These are phyloP conservation scores for Aspergillus quadrilineatus DNA, from an alignment of 2,329 filamentous ascomycete genomes.

Conservation along the genomic window DNA sequence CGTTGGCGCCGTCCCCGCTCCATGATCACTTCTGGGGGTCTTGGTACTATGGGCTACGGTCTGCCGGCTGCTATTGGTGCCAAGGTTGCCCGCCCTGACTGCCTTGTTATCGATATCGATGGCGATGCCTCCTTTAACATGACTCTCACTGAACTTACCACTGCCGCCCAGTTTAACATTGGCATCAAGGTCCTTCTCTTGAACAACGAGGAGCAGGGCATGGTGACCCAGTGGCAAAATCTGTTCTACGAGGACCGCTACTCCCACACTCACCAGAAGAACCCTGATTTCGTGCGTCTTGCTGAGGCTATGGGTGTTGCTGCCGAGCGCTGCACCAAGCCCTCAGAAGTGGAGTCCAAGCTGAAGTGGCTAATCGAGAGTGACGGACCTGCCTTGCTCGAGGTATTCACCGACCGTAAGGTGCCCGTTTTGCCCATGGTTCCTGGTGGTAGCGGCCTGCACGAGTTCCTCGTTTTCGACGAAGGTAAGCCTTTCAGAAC, in stretches of 20 bases:
- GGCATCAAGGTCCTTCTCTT: slow-evolving; percentile 91
- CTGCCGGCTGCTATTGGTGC: slow-evolving; percentile 92
- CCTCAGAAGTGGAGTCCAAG: slow-evolving; percentile 72
- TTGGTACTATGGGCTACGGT: slow-evolving; percentile 95
- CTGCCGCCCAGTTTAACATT: slow-evolving; percentile 93
- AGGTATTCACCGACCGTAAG: slow-evolving; percentile 81
- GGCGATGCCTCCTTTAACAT: slow-evolving; percentile 99
- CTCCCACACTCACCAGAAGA: slow-evolving; percentile 86
- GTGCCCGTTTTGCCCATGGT: slow-evolving; percentile 95
- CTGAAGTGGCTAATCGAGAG: slow-evolving; percentile 86
- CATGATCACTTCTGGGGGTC: slow-evolving; percentile 94
- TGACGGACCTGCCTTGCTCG: slow-evolving; percentile 88
- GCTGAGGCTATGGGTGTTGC: slow-evolving; percentile 88
- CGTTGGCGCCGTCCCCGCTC: slow-evolving; percentile 87
- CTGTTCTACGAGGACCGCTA: slow-evolving; percentile 95
- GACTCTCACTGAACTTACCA: slow-evolving; percentile 93
- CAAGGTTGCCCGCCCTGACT: slow-evolving; percentile 79
- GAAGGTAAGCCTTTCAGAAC: slow-evolving; percentile 55
- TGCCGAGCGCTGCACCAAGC: slow-evolving; percentile 67
- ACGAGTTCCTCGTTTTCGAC: slow-evolving; percentile 92
- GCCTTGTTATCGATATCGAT: slow-evolving; percentile 91
- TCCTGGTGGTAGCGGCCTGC: slow-evolving; percentile 77
- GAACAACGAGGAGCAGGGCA: slow-evolving; percentile 97
- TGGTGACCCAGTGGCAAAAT: slow-evolving; percentile 98
- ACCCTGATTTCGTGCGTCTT: slow-evolving; percentile 94